phyloP scores from a whole-genome alignment of 345 rosid species.

The Lepidium africanum region DNA sequence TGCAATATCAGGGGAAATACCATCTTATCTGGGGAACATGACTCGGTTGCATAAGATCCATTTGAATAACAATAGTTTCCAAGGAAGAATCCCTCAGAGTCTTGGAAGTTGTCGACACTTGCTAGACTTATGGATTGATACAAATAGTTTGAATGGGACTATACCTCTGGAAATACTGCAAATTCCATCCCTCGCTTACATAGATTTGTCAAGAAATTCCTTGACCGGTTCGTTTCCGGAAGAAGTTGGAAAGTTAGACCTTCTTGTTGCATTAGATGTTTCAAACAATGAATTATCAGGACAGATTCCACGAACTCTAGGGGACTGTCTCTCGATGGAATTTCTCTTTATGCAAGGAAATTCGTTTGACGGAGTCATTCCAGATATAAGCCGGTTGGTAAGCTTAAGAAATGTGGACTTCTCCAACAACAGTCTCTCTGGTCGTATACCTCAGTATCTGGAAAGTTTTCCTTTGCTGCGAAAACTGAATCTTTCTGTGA shows the following conservation, averaged over 20 bases:
- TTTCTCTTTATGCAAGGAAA: background rate
- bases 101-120: conserved; percentile 25
- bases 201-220: background rate
- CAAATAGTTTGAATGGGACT: background rate
- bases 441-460: conserved; percentile 8
- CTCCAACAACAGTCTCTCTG: conserved; percentile 4
- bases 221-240: background rate
- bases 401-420: background rate
- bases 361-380: conserved; percentile 8
- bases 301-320: background rate
- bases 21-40: conserved; percentile 36
- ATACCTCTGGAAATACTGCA: background rate
- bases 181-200: background rate
- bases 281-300: background rate
- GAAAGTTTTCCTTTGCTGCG: background rate
- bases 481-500: conserved; percentile 12
- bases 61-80: conserved; percentile 19
- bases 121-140: conserved; percentile 21
- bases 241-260: background rate
- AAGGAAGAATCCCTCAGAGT: conserved; percentile 36
- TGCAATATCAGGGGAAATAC: conserved; percentile 32
- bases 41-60: conserved; percentile 25
- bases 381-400: background rate
- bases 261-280: background rate
- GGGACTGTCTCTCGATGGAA: background rate